Evolutionary conservation across 1,284 basidiomycete species (phyloP).

Genomic region (Ceratobasidium sp.): DNA sequence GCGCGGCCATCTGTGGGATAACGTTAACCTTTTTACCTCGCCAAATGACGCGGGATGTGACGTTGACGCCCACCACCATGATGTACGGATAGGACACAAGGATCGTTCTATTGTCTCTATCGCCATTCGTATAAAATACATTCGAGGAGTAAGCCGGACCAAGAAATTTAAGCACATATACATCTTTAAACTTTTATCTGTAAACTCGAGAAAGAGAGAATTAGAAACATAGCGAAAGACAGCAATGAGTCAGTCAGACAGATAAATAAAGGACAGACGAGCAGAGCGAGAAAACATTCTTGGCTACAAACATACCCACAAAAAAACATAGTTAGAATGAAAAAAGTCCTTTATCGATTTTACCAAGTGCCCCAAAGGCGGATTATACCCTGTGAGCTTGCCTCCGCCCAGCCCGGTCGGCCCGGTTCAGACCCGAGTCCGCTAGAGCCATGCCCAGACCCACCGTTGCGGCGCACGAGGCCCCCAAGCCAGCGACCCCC

Average conservation of each 20-base stretch:
- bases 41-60: neutral
- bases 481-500: conserved; percentile 44
- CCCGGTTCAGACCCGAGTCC: conserved; percentile 34
- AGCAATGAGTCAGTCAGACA: neutral
- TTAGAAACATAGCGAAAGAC: conserved; percentile 4
- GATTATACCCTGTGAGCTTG: conserved; percentile 43
- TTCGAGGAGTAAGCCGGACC: conserved; percentile 14
- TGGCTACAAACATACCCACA: conserved; percentile 10
- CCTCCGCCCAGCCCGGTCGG: conserved; percentile 40
- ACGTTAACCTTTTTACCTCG: neutral
- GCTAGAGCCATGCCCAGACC: conserved; percentile 44
- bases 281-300: conserved; percentile 20
- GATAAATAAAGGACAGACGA: conserved; percentile 6
- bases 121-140: conserved; percentile 24
- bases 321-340: neutral
- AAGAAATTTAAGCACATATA: conserved; percentile 2
- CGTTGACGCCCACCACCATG: neutral
- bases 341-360: conserved; percentile 2
- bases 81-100: neutral
- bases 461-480: conserved; percentile 45
- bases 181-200: conserved; percentile 6
- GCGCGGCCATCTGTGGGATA: neutral
- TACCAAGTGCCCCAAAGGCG: conserved; percentile 43
- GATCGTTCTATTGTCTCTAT: conserved; percentile 18
- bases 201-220: too few species aligned